These are phyloP conservation scores for Apiotrichum montevideense DNA, from an alignment of 1,284 basidiomycete species.

Conservation along the genomic window DNA sequence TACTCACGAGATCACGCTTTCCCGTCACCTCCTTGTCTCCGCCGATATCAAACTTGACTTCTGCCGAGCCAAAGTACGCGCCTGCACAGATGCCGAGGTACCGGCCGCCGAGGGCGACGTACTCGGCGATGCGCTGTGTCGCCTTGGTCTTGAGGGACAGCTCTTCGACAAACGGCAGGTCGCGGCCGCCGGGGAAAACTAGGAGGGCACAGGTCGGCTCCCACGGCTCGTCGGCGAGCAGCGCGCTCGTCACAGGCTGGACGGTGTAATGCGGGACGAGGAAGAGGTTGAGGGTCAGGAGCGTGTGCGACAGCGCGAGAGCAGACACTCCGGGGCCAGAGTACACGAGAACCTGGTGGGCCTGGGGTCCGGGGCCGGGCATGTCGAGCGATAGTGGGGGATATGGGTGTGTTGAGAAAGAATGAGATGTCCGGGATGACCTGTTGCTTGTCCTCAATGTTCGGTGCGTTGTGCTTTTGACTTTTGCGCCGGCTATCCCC, in stretches of 20 bases:
- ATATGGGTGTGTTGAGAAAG: background rate
- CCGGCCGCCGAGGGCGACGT: conserved; percentile 62
- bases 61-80: conserved; percentile 52
- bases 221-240: conserved; percentile 69
- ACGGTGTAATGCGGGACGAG: conserved; percentile 71
- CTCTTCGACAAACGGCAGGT: conserved; percentile 52
- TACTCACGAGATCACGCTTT: conserved; percentile 49
- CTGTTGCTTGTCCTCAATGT: too few relatives aligned
- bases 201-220: conserved; percentile 64
- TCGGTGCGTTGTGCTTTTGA: too few relatives aligned
- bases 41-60: conserved; percentile 52
- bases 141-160: conserved; percentile 43
- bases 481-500: too few relatives aligned
- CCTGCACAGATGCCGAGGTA: conserved; percentile 63
- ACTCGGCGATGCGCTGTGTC: conserved; percentile 55
- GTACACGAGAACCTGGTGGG: conserved; percentile 66
- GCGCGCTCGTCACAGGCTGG: conserved; percentile 57
- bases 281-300: conserved; percentile 56
- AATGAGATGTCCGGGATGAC: too few relatives aligned
- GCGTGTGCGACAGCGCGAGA: conserved; percentile 56
- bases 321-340: conserved; percentile 62
- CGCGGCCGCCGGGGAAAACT: conserved; percentile 62
- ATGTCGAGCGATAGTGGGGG: conserved; percentile 14
- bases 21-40: conserved; percentile 51
- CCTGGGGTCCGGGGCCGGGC: conserved; percentile 35